These are phyloP conservation scores for Fusarium proliferatum DNA, from an alignment of 2,329 filamentous ascomycete genomes.

Conservation along the genomic window DNA sequence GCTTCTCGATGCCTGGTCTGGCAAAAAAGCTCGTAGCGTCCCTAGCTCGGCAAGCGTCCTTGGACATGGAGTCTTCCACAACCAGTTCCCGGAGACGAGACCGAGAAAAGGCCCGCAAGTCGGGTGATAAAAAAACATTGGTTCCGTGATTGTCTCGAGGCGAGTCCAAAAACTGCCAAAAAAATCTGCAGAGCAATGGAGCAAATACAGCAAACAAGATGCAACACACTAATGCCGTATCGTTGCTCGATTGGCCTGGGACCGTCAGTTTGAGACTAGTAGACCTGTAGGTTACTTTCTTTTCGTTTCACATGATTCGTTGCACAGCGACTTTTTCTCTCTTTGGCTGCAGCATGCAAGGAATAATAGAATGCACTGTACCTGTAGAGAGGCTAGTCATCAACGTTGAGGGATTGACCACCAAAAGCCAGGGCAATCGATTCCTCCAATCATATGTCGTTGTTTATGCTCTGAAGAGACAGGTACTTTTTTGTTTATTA, in stretches of 20 bases:
- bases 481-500: not conserved
- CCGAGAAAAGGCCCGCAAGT: conserved; percentile 32
- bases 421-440: conserved; percentile 27
- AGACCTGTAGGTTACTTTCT: conserved; percentile 11
- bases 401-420: conserved; percentile 35
- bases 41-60: conserved; percentile 28
- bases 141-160: conserved; percentile 18
- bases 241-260: conserved; percentile 11
- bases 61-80: conserved; percentile 8
- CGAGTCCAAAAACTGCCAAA: conserved; percentile 20
- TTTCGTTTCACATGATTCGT: conserved; percentile 27
- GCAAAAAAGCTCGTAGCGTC: conserved; percentile 27
- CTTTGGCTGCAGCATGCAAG: conserved; percentile 41
- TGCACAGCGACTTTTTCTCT: conserved; percentile 7
- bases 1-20: conserved; percentile 1
- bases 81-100: conserved; percentile 19
- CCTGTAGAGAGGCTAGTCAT: conserved; percentile 19
- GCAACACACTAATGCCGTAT: conserved; percentile 11
- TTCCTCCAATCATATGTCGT: conserved; percentile 32
- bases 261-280: conserved; percentile 10
- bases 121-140: conserved; percentile 23
- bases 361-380: conserved; percentile 27
- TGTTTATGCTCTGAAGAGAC: conserved; percentile 14
- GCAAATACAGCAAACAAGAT: conserved; percentile 13
- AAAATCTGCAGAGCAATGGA: conserved; percentile 40